Percentiles rank a stretch among this genome's conserved stretches.
Conservation (phyloP, 805 yeast genomes). For the Barnettozyma vustinii region DNA sequence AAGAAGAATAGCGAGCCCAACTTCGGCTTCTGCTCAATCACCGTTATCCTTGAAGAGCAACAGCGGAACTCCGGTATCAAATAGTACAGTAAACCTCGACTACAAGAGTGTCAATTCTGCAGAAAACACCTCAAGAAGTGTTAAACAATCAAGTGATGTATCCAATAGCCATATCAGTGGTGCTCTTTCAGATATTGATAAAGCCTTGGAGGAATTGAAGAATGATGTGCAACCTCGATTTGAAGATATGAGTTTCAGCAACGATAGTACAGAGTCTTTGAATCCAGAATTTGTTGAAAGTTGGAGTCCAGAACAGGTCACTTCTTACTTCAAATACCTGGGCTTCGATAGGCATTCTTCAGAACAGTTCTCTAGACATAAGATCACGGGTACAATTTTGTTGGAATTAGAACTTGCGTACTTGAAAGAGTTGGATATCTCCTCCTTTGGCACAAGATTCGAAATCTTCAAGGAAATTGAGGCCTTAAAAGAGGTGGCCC, state of each 20-base stretch:
- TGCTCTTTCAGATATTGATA: slow-evolving; percentile 68
- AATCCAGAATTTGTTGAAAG: slow-evolving; percentile 43
- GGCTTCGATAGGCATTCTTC: slow-evolving; percentile 77
- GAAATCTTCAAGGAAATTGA: slow-evolving; percentile 89
- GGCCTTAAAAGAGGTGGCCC: slow-evolving; percentile 36
- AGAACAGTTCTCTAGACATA: slow-evolving; percentile 77
- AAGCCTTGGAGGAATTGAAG: slow-evolving; percentile 61
- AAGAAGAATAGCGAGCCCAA: slow-evolving; percentile 39
- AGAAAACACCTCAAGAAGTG: neutral
- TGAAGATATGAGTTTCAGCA: slow-evolving; percentile 7
- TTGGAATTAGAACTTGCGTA: slow-evolving; percentile 81
- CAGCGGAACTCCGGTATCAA: neutral
- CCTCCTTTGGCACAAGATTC: slow-evolving; percentile 91
- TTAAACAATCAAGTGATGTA: neutral
- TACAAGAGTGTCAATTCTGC: neutral
- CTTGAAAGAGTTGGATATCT: slow-evolving; percentile 86
- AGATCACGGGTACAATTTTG: slow-evolving; percentile 81
- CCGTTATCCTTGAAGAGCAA: slow-evolving; percentile 11
- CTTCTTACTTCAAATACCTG: slow-evolving; percentile 61
- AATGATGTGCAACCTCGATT: slow-evolving; percentile 21
- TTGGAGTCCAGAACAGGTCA: slow-evolving; percentile 89
- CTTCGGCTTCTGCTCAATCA: slow-evolving; percentile 14
- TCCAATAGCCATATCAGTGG: slow-evolving; percentile 36
- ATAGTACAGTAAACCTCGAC: slow-evolving; percentile 4
- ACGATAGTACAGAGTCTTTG: slow-evolving; percentile 28